phyloP scores from a whole-genome alignment of 2,329 filamentous ascomycete species.

The Diaporthe caulivora region DNA sequence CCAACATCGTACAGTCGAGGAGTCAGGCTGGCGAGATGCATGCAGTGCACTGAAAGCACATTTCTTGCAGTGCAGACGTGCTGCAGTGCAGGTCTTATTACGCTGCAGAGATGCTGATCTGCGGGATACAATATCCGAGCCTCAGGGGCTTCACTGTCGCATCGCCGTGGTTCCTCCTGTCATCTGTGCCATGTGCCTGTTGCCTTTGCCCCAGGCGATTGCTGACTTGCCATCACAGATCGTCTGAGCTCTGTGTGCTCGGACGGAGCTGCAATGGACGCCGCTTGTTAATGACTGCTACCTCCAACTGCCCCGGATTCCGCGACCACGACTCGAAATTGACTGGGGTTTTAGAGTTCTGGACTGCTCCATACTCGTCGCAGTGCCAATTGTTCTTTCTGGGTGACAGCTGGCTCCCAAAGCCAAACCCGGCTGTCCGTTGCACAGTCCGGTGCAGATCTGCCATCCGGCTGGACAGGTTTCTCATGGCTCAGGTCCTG shows the following conservation, averaged over 20 bases:
- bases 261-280: background rate
- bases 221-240: constrained; percentile 2
- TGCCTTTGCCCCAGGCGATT: background rate
- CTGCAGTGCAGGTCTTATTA: constrained; percentile 8
- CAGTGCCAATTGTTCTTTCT: background rate
- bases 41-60: constrained; percentile 26
- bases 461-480: background rate
- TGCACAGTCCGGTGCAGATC: background rate
- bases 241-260: background rate
- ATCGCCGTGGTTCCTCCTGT: constrained; percentile 1
- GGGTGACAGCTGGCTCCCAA: background rate
- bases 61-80: constrained; percentile 8
- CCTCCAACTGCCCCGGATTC: background rate
- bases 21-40: background rate
- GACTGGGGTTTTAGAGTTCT: background rate
- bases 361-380: background rate
- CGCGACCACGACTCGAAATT: background rate
- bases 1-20: background rate
- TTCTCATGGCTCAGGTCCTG: background rate
- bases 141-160: constrained; percentile 25
- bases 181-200: background rate
- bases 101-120: constrained; percentile 33
- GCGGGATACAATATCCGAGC: constrained; percentile 23
- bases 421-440: constrained; percentile 4
- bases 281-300: too few species aligned